Conservation (phyloP, 257 asterid species). For the Ilex asprella region DNA sequence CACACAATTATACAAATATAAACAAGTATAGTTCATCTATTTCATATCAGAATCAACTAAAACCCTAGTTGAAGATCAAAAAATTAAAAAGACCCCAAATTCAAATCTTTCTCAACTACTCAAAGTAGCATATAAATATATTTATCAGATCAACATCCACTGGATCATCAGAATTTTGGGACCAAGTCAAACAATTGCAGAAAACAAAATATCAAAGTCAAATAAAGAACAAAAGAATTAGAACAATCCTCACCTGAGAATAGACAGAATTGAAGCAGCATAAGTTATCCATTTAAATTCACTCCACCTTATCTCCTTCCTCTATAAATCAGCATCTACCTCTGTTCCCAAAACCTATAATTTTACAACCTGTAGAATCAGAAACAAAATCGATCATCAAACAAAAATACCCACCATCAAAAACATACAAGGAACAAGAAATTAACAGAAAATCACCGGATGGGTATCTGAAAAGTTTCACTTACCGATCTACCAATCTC, state of each 20-base stretch:
- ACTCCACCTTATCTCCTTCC: slow-evolving; percentile 28
- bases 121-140: neutral
- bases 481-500: slow-evolving; percentile 57
- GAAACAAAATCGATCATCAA: neutral
- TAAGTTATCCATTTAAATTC: slow-evolving; percentile 49
- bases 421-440: slow-evolving; percentile 18
- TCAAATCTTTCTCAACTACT: neutral
- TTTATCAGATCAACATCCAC: neutral
- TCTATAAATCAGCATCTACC: slow-evolving; percentile 48
- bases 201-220: slow-evolving; percentile 6
- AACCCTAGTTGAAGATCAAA: neutral
- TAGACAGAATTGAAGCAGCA: slow-evolving; percentile 52
- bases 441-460: slow-evolving; percentile 18
- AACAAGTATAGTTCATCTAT: slow-evolving; percentile 6
- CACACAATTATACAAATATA: neutral
- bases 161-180: neutral
- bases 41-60: slow-evolving; percentile 11
- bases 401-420: slow-evolving; percentile 26
- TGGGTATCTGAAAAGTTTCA: slow-evolving; percentile 18
- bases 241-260: slow-evolving; percentile 46
- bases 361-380: slow-evolving; percentile 37
- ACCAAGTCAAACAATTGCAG: neutral
- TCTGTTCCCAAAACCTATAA: slow-evolving; percentile 20
- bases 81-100: neutral
- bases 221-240: slow-evolving; percentile 8